A percentile compares a stretch with the other conserved stretches of the same genome.
Conservation (phyloP, 176 grass and related monocot species). For the Musa beccarii region DNA sequence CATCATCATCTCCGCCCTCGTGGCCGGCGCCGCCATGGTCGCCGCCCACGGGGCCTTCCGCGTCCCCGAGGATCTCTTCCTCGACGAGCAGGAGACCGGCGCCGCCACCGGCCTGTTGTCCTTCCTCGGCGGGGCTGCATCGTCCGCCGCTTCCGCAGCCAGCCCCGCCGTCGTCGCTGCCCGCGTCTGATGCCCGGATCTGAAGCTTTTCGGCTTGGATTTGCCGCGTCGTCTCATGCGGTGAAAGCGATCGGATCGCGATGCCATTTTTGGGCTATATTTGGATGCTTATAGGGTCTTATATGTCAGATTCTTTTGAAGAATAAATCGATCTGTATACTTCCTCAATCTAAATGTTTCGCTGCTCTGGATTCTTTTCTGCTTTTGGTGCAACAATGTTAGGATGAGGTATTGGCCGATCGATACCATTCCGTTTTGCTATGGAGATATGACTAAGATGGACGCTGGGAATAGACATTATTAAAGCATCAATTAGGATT, state of each 20-base stretch:
- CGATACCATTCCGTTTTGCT: too few species aligned
- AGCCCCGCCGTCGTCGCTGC: slow-evolving; percentile 10
- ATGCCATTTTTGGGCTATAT: background rate
- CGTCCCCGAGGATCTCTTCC: slow-evolving; percentile 82
- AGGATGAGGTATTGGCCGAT: too few species aligned
- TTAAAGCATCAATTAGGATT: too few species aligned
- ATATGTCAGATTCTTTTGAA: too few species aligned
- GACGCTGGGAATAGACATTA: too few species aligned
- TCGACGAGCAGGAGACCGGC: slow-evolving; percentile 50
- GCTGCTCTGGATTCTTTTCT: too few species aligned
- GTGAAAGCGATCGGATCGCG: background rate
- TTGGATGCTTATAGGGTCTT: background rate
- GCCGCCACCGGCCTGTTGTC: slow-evolving; percentile 45
- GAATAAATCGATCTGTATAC: too few species aligned
- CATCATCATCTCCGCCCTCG: slow-evolving; percentile 72
- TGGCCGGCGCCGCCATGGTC: slow-evolving; percentile 51
- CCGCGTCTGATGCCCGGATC: slow-evolving; percentile 10
- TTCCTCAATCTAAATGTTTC: too few species aligned
- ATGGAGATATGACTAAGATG: too few species aligned
- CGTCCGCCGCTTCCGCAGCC: background rate
- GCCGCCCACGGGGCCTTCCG: slow-evolving; percentile 60
- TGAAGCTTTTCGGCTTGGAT: background rate
- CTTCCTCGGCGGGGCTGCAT: slow-evolving; percentile 46
- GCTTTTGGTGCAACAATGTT: too few species aligned
- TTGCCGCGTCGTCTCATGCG: background rate